Conservation (phyloP, 306 rosid genomes). For the Cucumis melo region DNA sequence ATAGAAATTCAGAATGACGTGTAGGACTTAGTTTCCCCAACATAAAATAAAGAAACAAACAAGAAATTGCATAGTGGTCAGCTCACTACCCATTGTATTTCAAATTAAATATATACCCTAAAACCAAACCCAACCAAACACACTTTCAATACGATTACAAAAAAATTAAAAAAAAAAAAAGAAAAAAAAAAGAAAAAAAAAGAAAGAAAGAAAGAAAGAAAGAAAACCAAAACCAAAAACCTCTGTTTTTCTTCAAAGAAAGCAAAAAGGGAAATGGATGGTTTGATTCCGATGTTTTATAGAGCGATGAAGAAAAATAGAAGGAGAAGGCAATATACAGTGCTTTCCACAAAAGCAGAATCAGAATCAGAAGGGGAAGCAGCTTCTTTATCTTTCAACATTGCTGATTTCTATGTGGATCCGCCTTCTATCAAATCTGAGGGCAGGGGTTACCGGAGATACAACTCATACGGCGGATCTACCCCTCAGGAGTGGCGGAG, state of each 20-base stretch:
- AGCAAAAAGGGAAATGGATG: conserved; percentile 9
- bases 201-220: no score
- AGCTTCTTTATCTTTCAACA: not conserved
- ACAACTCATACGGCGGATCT: not conserved
- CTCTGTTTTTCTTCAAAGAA: not conserved
- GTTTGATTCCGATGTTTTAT: conserved; percentile 26
- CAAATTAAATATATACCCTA: not conserved
- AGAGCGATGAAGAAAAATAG: conserved; percentile 20
- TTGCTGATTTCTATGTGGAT: conserved; percentile 7
- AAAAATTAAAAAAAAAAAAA: not conserved
- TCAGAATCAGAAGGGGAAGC: not conserved
- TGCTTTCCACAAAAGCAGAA: conserved; percentile 2
- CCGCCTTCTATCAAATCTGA: not conserved
- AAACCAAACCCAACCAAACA: not conserved
- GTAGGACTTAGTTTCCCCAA: not conserved
- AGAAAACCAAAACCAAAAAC: no score
- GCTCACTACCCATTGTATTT: no score
- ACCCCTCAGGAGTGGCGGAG: not conserved
- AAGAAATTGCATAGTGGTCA: not conserved
- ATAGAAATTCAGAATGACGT: not conserved
- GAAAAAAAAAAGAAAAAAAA: not conserved
- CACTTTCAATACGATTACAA: not conserved
- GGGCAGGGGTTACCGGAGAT: not conserved
- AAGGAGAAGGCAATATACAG: conserved; percentile 3
- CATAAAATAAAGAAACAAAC: no score